These are phyloP conservation scores for Kalanchoe fedtschenkoi DNA, from an alignment of 164 flowering plant species.

Conservation along the genomic window DNA sequence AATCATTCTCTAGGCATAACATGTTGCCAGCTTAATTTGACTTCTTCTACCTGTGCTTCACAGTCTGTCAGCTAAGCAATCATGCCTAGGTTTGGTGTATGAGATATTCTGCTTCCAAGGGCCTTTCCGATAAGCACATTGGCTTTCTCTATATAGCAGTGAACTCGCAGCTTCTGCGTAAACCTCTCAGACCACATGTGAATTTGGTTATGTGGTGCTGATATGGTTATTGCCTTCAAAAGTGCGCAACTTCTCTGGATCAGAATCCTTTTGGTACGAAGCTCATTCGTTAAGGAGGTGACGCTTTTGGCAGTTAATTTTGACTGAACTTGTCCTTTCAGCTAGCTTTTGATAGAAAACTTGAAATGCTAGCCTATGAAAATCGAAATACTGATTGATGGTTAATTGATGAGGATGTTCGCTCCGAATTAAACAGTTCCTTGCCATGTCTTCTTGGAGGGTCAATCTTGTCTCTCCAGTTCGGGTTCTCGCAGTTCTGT, in stretches of 20 bases:
- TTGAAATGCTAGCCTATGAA: neutral
- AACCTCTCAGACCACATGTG: neutral
- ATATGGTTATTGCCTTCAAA: neutral
- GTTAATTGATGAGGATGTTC: neutral
- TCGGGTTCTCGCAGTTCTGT: too few species aligned
- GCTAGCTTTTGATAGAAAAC: too few species aligned
- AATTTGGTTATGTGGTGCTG: neutral
- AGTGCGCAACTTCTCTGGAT: conserved; percentile 5
- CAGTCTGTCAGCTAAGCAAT: too few species aligned
- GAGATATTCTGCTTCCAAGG: too few species aligned
- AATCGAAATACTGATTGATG: neutral
- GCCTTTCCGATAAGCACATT: too few species aligned
- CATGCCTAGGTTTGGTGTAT: too few species aligned
- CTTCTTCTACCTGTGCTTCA: too few species aligned
- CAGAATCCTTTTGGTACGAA: neutral
- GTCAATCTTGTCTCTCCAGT: too few species aligned
- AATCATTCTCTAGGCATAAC: too few species aligned
- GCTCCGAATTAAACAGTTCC: neutral
- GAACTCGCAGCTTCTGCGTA: too few species aligned
- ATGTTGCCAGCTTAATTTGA: too few species aligned
- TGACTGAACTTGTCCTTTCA: neutral
- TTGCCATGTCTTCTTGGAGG: neutral
- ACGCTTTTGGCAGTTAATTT: neutral
- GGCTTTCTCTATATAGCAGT: too few species aligned
- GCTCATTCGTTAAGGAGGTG: neutral